Percentiles rank a stretch among this genome's conserved stretches.
Evolutionary conservation across 1,139 yeast species (phyloP).

Genomic region (Taphrina betulina): DNA sequence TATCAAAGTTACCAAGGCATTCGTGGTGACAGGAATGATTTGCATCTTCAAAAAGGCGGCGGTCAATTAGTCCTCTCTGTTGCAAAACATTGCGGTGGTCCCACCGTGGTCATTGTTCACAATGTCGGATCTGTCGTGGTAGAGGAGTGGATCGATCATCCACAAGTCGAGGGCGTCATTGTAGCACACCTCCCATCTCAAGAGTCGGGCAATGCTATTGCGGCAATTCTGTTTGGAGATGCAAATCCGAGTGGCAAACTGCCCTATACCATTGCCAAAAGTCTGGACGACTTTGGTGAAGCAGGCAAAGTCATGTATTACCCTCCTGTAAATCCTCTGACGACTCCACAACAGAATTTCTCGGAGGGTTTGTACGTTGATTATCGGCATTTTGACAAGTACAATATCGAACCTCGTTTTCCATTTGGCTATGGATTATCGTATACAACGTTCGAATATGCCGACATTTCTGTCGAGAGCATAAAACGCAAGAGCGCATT

Average conservation of each 20-base stretch:
- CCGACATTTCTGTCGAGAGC: conserved; percentile 42
- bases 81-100: conserved; percentile 52
- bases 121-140: conserved; percentile 61
- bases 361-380: conserved; percentile 62
- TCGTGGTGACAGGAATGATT: conserved; percentile 58
- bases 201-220: conserved; percentile 55
- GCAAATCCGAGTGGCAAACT: conserved; percentile 64
- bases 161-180: conserved; percentile 57
- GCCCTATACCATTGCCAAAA: conserved; percentile 59
- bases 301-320: too few relatives aligned
- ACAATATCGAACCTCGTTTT: conserved; percentile 51
- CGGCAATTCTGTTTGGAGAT: conserved; percentile 62
- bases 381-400: conserved; percentile 58
- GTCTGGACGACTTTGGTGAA: conserved; percentile 45
- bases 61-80: conserved; percentile 55
- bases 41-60: conserved; percentile 61
- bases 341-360: conserved; percentile 57
- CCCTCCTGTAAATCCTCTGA: conserved; percentile 46
- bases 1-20: too few relatives aligned
- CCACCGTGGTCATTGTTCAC: conserved; percentile 59
- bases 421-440: conserved; percentile 65
- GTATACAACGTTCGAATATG: conserved; percentile 52
- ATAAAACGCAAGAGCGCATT: too few relatives aligned
- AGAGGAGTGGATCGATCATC: conserved; percentile 60
- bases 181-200: conserved; percentile 62